phyloP scores from a whole-genome alignment of 2,329 filamentous ascomycete species.

The Penicillium sp. region DNA sequence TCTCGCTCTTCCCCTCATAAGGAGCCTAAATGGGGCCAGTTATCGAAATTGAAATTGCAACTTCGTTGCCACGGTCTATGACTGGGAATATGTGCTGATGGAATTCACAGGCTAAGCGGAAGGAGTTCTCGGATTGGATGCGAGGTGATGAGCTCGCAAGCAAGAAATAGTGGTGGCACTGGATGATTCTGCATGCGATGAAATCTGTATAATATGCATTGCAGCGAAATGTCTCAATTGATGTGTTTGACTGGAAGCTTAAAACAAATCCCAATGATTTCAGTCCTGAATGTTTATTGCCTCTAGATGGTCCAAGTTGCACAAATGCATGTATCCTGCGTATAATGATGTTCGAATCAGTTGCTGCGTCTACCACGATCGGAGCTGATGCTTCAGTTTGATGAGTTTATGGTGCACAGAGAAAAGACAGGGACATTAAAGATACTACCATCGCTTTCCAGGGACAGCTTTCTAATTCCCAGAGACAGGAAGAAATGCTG shows the following conservation, averaged over 20 bases:
- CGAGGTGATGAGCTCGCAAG: slow-evolving; percentile 40
- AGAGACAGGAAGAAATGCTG: background rate
- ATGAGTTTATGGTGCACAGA: too few species aligned
- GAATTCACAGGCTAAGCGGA: slow-evolving; percentile 60
- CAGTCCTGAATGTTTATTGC: too few species aligned
- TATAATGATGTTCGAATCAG: too few species aligned
- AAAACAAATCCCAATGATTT: too few species aligned
- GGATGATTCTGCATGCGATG: slow-evolving; percentile 3
- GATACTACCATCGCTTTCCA: too few species aligned
- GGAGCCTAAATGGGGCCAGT: background rate
- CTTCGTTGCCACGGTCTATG: background rate
- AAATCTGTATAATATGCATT: slow-evolving; percentile 26
- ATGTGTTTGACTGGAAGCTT: background rate
- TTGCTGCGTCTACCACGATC: too few species aligned
- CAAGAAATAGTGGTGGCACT: slow-evolving; percentile 27
- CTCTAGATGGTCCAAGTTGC: too few species aligned
- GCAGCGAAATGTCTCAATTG: slow-evolving; percentile 19
- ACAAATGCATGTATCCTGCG: too few species aligned
- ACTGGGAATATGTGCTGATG: slow-evolving; percentile 15
- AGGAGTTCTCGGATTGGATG: slow-evolving; percentile 78
- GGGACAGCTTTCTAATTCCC: too few species aligned
- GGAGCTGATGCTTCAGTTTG: too few species aligned
- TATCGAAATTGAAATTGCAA: background rate
- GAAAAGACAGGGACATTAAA: too few species aligned
- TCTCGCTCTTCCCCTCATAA: background rate